Base-by-base conservation (phyloP, 2,329 filamentous ascomycete genomes). In the Myriosclerotinia duriaeana region DNA sequence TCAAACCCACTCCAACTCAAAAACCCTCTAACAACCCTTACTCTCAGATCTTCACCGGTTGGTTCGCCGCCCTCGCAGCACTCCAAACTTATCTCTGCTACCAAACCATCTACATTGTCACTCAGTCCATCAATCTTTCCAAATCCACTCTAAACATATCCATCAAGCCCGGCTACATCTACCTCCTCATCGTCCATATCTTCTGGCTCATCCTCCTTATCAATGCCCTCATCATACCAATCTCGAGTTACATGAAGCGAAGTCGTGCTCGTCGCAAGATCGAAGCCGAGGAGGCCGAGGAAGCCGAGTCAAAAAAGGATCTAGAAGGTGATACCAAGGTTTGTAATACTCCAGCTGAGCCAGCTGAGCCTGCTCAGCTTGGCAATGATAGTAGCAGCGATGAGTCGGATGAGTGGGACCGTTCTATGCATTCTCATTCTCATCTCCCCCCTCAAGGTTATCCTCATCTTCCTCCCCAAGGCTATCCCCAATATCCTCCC, bases 51-150 rank as follows among this genome's bases (percentile, higher is more conserved):
- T 59, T 48, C 4, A 48, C 42, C 12, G 17, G 11, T 48, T 46
- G 26, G 36, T 48, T 59, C 3, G 42, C 42, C 1, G n/a, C 42
- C 6, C 56, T 59, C 17, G 56, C 40, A 22, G 14, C 56, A 36
- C 12, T 59, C 3, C 42, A 48, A 59, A 36, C 56, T 22, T 59
- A 48, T 36, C 42, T 59, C 42, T 59, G 56, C 42, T 15, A 9
- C 42, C 26, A 48, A 8, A 36, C 26, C 40, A 46, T 34, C 17
- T n/a, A 12, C 55, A 46, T 59, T 1, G 6, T 59, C 26, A 17
- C 30, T 9, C 9, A 5, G 5, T 5, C 2, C 6, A 59, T 48
- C 17, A 5, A 36, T 36, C 12, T 36, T 30, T 59, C 42, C 17
- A 59, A 34, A 48, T 48, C 42, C 11, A 58, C 8, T 30, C 22